Conservation (phyloP, 1,284 basidiomycete genomes). For the Cutaneotrichosporon cyanovorans region DNA sequence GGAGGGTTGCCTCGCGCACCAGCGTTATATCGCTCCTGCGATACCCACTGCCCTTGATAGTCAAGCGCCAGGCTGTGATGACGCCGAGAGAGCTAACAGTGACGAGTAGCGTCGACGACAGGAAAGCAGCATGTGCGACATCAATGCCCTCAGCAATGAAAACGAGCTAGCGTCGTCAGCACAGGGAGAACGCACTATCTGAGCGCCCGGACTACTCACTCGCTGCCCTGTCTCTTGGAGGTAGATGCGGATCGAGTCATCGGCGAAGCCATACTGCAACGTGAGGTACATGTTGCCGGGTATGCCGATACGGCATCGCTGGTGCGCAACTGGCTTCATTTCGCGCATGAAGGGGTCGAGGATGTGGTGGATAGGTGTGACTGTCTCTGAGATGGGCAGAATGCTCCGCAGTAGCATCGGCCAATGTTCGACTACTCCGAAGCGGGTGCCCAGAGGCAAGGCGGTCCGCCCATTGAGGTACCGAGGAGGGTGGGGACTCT, state of each 20-base stretch:
- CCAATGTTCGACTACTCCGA: constrained; percentile 66
- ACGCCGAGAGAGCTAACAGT: constrained; percentile 70
- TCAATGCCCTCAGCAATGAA: constrained; percentile 67
- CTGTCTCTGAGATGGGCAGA: constrained; percentile 46
- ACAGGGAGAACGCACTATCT: too few relatives aligned
- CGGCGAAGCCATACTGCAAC: constrained; percentile 43
- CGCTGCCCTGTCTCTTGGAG: constrained; percentile 38
- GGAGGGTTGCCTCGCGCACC: constrained; percentile 63
- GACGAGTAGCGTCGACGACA: constrained; percentile 60
- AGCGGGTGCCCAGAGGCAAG: constrained; percentile 60
- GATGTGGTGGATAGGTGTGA: constrained; percentile 56
- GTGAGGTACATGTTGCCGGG: constrained; percentile 20
- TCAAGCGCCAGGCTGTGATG: constrained; percentile 67
- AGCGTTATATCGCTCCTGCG: constrained; percentile 35
- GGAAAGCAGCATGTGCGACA: constrained; percentile 67
- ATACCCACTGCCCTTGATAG: constrained; percentile 25
- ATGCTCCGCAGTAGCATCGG: constrained; percentile 40
- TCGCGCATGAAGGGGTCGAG: constrained; percentile 18
- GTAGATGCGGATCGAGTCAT: constrained; percentile 34
- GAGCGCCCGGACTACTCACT: constrained; percentile 1
- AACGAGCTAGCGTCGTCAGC: constrained; percentile 53
- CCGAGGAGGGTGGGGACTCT: constrained; percentile 67
- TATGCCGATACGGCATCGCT: constrained; percentile 24
- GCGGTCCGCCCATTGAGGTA: constrained; percentile 57
- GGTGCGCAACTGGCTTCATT: constrained; percentile 23